Conservation (phyloP, 257 asterid genomes). For the Solanum rostratum region DNA sequence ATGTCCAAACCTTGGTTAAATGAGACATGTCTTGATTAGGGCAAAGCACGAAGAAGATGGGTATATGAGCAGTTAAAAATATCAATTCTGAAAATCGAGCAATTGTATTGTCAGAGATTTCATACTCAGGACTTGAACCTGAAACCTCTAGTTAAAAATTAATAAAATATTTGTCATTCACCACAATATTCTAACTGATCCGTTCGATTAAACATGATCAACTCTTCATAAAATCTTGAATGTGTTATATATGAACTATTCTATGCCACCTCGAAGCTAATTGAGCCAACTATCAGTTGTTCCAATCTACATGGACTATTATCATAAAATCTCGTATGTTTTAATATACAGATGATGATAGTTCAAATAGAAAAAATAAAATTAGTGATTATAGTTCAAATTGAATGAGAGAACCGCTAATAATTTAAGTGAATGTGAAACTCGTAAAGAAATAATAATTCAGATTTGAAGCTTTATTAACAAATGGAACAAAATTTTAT, state of each 20-base stretch:
- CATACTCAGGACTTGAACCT: too few species aligned
- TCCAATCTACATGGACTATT: neutral
- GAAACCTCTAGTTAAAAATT: too few species aligned
- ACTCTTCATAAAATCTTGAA: neutral
- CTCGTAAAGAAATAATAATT: too few species aligned
- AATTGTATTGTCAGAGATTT: neutral
- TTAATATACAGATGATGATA: too few species aligned
- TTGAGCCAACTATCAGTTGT: neutral
- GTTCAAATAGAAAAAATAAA: too few species aligned
- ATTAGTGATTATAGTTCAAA: neutral
- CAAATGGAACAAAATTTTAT: too few species aligned
- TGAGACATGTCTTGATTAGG: neutral
- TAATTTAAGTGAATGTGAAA: neutral
- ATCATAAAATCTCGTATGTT: neutral
- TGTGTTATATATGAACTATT: too few species aligned
- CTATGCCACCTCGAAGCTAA: neutral
- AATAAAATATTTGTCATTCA: too few species aligned
- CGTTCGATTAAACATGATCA: too few species aligned
- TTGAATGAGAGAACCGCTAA: too few species aligned
- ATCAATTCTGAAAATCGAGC: neutral
- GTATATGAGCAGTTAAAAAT: neutral
- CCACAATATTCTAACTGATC: too few species aligned
- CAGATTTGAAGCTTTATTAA: too few species aligned
- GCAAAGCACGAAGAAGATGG: neutral
- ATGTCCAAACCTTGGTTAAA: neutral